Percentiles rank a stretch among this genome's conserved stretches.
phyloP scores from a whole-genome alignment of 495 filamentous ascomycete genomes.

The Aspergillus baeticus region DNA sequence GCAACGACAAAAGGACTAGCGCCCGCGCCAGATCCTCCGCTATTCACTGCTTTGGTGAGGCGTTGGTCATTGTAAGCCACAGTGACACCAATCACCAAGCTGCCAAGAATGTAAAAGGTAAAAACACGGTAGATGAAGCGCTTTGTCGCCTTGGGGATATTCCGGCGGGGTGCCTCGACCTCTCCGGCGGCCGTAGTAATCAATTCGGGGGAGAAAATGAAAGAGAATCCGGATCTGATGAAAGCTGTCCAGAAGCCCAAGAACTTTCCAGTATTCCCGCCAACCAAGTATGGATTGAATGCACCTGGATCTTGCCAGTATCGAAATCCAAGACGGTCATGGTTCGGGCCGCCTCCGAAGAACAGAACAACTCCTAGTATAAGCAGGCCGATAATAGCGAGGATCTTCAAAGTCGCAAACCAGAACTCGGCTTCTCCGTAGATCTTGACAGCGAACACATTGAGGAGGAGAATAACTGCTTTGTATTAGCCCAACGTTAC shows the following conservation, averaged over 20 bases:
- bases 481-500: slow-evolving; percentile 38
- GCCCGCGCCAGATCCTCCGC: slow-evolving; percentile 41
- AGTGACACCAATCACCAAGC: slow-evolving; percentile 54
- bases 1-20: slow-evolving; percentile 59
- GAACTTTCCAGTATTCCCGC: slow-evolving; percentile 35
- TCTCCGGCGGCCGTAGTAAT: slow-evolving; percentile 80
- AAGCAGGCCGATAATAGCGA: slow-evolving; percentile 69
- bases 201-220: slow-evolving; percentile 67
- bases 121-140: slow-evolving; percentile 82
- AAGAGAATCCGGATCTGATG: slow-evolving; percentile 47
- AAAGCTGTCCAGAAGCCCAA: slow-evolving; percentile 43
- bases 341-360: slow-evolving; percentile 60
- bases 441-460: slow-evolving; percentile 64
- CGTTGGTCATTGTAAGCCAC: slow-evolving; percentile 49
- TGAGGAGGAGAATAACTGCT: slow-evolving; percentile 60
- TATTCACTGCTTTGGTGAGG: slow-evolving; percentile 51
- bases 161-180: slow-evolving; percentile 69
- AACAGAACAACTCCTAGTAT: slow-evolving; percentile 66
- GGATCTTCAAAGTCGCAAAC: slow-evolving; percentile 71
- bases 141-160: slow-evolving; percentile 74
- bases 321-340: slow-evolving; percentile 66
- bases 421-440: slow-evolving; percentile 77
- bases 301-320: slow-evolving; percentile 71
- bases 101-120: slow-evolving; percentile 68
- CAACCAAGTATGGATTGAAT: slow-evolving; percentile 53